Base-by-base conservation (phyloP, 2,329 filamentous ascomycete species). In the Trichoderma lentiforme region DNA sequence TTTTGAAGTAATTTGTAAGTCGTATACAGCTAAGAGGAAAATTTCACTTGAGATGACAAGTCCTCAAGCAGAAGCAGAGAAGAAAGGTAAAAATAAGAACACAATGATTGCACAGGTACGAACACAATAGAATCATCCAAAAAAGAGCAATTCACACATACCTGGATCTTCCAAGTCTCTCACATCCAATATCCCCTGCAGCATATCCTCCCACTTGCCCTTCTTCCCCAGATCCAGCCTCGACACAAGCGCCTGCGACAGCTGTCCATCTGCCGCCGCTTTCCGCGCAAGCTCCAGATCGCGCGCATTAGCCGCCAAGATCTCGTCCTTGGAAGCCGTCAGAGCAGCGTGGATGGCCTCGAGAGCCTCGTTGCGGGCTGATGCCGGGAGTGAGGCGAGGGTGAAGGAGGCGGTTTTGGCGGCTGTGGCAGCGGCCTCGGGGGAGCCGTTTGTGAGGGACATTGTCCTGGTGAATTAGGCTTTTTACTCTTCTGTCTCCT, bases 151-250 rank as follows among this genome's bases (percentile, higher is more conserved):
- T 43, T 18, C 36, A 43, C 70, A 85, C 89, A 78, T 86, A 96
- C 93, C 88, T 75, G 96, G 96, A 83, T 99, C 96, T 63, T 92
- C 88, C 32, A 99, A 86, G 65, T 89, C 87, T 75, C 92, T 88
- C 73, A 99, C 96, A 82, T 97, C 94, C 73, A 97, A 83, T 73
- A 99, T 97, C 30, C 96, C 96, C 84, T 95, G 92, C 75, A 99
- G 86, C 96, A 99, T 98, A 79, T 98, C 96, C 79, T 98, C 95
- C 86, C 92, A 99, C 84, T 98, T 98, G 72, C 95, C 95, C 79
- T 90, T 89, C 81, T 93, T 92, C 63, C 90, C 90, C 63, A 99
- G 85, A 81, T 99, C 95, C 73, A 99, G 87, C 71, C 96, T 89
- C 78, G 97, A 96, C 36, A 98, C 89, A 28, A 98, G 87, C 78